These are phyloP conservation scores for Pythium phragmitis DNA, from an alignment of 352 stramenopile genomes.

Conservation along the genomic window DNA sequence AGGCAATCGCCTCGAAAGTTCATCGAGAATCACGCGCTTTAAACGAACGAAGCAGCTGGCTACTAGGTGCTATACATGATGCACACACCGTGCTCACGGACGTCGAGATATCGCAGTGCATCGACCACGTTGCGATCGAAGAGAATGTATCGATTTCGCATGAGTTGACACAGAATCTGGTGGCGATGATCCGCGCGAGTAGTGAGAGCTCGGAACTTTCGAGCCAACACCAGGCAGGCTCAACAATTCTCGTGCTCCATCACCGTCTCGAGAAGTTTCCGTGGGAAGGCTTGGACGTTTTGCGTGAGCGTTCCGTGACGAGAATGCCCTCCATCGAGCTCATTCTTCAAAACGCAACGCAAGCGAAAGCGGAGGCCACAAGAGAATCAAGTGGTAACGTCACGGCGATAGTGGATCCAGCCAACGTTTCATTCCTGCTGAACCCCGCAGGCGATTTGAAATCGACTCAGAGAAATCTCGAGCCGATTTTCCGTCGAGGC, in stretches of 20 bases:
- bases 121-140: constrained; percentile 26
- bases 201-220: background rate
- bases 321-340: constrained; percentile 78
- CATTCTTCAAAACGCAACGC: constrained; percentile 34
- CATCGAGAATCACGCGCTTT: background rate
- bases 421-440: constrained; percentile 56
- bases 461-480: constrained; percentile 57
- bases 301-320: constrained; percentile 44
- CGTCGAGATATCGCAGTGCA: constrained; percentile 15
- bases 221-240: background rate
- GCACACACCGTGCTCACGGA: constrained; percentile 13
- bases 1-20: background rate
- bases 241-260: constrained; percentile 70
- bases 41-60: constrained; percentile 6
- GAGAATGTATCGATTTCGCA: constrained; percentile 20
- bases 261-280: constrained; percentile 69
- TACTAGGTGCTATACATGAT: constrained; percentile 9
- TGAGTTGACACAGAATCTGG: constrained; percentile 1
- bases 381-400: background rate
- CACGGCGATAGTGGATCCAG: background rate
- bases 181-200: constrained; percentile 3
- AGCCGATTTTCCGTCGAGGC: constrained; percentile 41
- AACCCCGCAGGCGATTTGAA: constrained; percentile 78
- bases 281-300: constrained; percentile 75
- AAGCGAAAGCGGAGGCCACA: constrained; percentile 20